Evolutionary conservation across 306 rosid genomes (phyloP), one percentile per base, ranked within the genome.

Genomic region (Citrullus amarus): DNA sequence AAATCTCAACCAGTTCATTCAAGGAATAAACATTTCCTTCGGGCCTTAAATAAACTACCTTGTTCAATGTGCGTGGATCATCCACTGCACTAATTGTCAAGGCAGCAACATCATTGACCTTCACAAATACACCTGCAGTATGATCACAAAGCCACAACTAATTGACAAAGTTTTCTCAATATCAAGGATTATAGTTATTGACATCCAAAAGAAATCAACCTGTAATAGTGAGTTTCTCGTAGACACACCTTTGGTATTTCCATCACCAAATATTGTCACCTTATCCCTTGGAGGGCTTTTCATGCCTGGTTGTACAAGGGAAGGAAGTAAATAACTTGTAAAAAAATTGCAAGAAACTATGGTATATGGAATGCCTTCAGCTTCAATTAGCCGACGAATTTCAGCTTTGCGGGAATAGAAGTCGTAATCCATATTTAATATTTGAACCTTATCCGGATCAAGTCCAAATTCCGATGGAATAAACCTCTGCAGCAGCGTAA

Each of bases 381-480:
- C 85, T 83, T 89, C 97, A 72, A 88, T 53, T 13, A 88, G 87
- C 41, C 85, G 78, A n/a, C 95, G 87, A 78, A 93, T 87, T 83
- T 87, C 92, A 9, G 84, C 79, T 87, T 93, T 93, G 15, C 86
- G 78, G 79, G 90, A 79, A 75, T 88, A 93, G 83, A 91, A 87
- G 63, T 82, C 79, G 50, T 87, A 79, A 78, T 76, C 91, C 82
- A 88, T 84, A 28, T 78, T 81, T 48, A 83, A 80, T 30, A 88
- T 84, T 50, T 62, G 87, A 79, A 86, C 91, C 83, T 70, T 86
- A 58, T 84, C 89, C 13, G 96, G 91, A 78, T 93, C 98, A 54
- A 85, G 69, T 68, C 98, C 98, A 79, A 91, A 93, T 82, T 93
- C 97, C 28, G 96, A 85, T 18, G 93, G 96, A 75, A 90, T 76